Evolutionary conservation across 2,329 filamentous ascomycete species (phyloP), one percentile per base, ranked within the genome.

Genomic region (Diplodia seriata): DNA sequence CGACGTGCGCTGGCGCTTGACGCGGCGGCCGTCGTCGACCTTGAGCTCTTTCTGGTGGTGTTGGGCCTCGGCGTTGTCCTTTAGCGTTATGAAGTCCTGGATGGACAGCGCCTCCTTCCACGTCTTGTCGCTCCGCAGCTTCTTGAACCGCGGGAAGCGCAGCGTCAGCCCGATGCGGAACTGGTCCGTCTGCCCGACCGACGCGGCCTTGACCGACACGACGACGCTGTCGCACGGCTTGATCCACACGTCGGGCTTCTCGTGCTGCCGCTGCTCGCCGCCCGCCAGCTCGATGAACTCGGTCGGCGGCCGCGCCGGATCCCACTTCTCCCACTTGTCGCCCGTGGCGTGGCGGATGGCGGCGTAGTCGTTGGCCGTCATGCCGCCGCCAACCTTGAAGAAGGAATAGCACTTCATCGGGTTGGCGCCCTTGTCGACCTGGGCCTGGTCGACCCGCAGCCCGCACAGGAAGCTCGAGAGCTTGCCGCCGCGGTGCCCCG

Each of bases 361-460:
- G 0, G 90, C 89, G 76, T 97, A 98, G 74, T 99, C 95, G 64
- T 91, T 88, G 0, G 88, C 90, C 15, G 87, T 89, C 77, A 98
- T 94, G 0, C 95, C 95, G 65, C 95, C 95, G n/a, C 95, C 95
- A 18, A 99, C 95, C 78, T 95, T 97, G 85, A 94, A 97, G 81
- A 99, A 97, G n/a, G 93, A 97, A 73, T 89, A 91, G 75, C 89
- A 96, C 77, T 92, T 93, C 79, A 92, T 90, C 0, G 88, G 85
- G 70, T 89, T 85, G 5, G 78, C 73, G 12, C 81, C 82, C 29
- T 79, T 79, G 43, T 84, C 81, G 40, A 90, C 85, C 38, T 91
- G 86, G 69, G 89, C 87, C 71, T 91, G 87, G 63, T 93, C 89
- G 0, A 90, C 89, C 33, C 92, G 86, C 9, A 99, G 82, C 0